Evolutionary conservation across 208 protist genomes (phyloP), one percentile per base, ranked within the genome.

Genomic region (Acanthamoeba sp.): DNA sequence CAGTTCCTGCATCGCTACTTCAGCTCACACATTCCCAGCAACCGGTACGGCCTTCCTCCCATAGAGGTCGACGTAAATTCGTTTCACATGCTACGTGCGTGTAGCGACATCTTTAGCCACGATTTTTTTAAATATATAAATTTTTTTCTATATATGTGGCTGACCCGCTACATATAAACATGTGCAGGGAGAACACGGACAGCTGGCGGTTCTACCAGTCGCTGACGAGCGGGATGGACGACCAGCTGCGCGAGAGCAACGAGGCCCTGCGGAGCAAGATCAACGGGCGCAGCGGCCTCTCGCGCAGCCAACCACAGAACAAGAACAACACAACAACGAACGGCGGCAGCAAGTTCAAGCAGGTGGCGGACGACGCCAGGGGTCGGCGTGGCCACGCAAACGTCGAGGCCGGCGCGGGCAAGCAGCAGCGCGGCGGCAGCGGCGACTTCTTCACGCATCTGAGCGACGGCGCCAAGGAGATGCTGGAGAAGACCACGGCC

Each of bases 161-260:
- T n/a, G n/a, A n/a, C n/a, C n/a, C n/a, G n/a, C n/a, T n/a, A n/a
- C n/a, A n/a, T n/a, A n/a, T n/a, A n/a, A n/a, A n/a, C n/a, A n/a
- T n/a, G n/a, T n/a, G n/a, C 69, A 78, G 69, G 2, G 69, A 78
- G 69, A 78, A 78, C 29, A 78, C 24, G 29, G 69, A 78, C 69
- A 78, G 69, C 7, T 78, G 69, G 69, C 69, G 69, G 32, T 78
- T 78, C 69, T 78, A 78, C 36, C 69, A 78, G 69, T 78, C 69
- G 34, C 69, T 78, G 69, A 45, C 69, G 16, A 20, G 69, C 69
- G 69, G 69, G 12, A 78, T 78, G 69, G 69, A 78, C 29, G 69
- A 78, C 4, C 29, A 45, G 69, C 29, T 78, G 29, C 3, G 69
- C 36, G 69, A 78, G 69, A 78, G 69, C 69, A 78, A 78, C 69